Evolutionary conservation across 768 basidiomycete genomes (phyloP).

Genomic region (Boletus tylopilopsis): DNA sequence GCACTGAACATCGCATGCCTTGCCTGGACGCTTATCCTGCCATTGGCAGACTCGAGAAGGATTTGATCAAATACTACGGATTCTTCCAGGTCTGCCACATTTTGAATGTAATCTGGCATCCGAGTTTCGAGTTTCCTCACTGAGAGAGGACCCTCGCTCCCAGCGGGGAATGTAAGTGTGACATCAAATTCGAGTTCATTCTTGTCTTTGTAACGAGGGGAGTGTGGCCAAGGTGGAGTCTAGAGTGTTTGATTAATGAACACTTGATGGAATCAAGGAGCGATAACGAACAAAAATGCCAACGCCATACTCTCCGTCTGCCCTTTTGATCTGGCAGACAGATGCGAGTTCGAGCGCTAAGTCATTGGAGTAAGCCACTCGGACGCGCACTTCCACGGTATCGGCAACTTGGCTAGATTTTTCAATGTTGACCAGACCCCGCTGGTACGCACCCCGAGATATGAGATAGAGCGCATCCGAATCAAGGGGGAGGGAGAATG

Average conservation of each 20-base stretch:
- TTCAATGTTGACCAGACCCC: conserved; percentile 27
- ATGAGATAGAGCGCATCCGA: conserved; percentile 30
- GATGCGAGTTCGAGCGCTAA: conserved; percentile 18
- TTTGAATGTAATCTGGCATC: conserved; percentile 38
- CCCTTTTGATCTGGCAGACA: conserved; percentile 30
- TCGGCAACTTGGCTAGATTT: conserved; percentile 29
- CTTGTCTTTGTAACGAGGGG: neutral
- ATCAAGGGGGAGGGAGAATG: conserved; percentile 29
- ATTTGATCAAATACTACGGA: conserved; percentile 37
- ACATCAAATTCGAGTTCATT: conserved; percentile 33
- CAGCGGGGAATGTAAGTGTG: conserved; percentile 36
- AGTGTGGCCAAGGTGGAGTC: conserved; percentile 27
- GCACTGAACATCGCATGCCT: neutral
- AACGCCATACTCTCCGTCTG: conserved; percentile 24
- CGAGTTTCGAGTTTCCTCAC: conserved; percentile 44
- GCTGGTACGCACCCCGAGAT: conserved; percentile 27
- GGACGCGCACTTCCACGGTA: conserved; percentile 27
- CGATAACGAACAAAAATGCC: conserved; percentile 32
- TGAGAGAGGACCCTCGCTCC: conserved; percentile 17
- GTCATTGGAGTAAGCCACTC: conserved; percentile 22
- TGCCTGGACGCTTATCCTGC: conserved; percentile 34
- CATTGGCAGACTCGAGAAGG: conserved; percentile 34
- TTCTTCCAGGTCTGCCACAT: conserved; percentile 32
- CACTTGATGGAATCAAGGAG: neutral
- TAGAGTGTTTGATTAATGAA: conserved; percentile 9